Base-by-base conservation (phyloP, 2,329 filamentous ascomycete genomes). In the Fusarium lyarnte region DNA sequence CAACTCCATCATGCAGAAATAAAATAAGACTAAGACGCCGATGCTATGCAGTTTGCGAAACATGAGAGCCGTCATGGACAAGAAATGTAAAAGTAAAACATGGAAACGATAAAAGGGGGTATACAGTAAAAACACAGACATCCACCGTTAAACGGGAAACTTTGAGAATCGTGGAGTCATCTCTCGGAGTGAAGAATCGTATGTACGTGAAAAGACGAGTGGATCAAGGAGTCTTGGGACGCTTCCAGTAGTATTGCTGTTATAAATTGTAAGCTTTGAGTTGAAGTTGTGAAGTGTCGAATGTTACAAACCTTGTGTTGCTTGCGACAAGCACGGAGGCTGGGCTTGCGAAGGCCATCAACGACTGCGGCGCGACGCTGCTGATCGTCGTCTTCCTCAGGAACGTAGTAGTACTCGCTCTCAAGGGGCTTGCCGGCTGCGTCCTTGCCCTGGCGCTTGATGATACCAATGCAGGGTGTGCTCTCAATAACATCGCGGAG, bases 341-440 rank as follows among this genome's bases (percentile, higher is more conserved):
- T 96, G 46, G 95, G 95, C 83, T 97, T 97, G 62, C 94, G 89
- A 80, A 98, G 85, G 58, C 94, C 93, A 74, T 95, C 91, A 3
- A 95, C 94, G 19, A 98, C 94, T 27, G 94, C 93, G 59, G 94
- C 89, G 57, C 93, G 90, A 66, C 95, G 89, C 79, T 92, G 89
- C 71, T 91, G 88, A 79, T 98, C 94, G 5, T 87, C 85, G 79
- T 99, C 96, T 78, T 90, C 87, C 81, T 98, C 95, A 0, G 95
- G 93, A 12, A 98, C 87, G 79, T 99, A 99, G 83, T 98, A 98
- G 81, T 97, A 98, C 81, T 99, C 95, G 85, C 93, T 97, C 86
- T 99, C 95, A 2, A 99, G 88, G 11, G 92, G 85, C 84, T 98
- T 96, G 74, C 96, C 96, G 1, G 96, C 95, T 9, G 96, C 96